Evolutionary conservation across 1,284 basidiomycete genomes (phyloP).

Genomic region (Ceratobasidium papillatum): DNA sequence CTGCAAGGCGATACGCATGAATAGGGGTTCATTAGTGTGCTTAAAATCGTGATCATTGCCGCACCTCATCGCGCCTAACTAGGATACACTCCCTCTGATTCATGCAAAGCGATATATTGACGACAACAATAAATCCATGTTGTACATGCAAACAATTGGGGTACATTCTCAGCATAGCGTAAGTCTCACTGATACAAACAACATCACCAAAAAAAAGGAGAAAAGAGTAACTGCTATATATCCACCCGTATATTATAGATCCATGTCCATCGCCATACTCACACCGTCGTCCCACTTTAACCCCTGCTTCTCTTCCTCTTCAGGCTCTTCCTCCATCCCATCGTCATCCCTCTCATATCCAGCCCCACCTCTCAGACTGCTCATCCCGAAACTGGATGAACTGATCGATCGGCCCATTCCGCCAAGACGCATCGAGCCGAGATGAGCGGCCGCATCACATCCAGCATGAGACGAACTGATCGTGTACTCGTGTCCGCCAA

Average conservation of each 20-base stretch:
- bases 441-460: constrained; percentile 26
- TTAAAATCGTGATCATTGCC: no score
- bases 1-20: no score
- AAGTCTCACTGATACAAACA: constrained; percentile 17
- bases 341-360: constrained; percentile 11
- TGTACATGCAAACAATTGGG: constrained; percentile 1
- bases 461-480: constrained; percentile 27
- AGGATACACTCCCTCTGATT: neutral
- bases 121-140: constrained; percentile 5
- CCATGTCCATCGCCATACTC: constrained; percentile 45
- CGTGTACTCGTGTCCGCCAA: constrained; percentile 21
- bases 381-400: constrained; percentile 25
- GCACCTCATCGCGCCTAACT: no score
- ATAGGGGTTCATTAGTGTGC: no score
- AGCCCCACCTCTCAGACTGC: constrained; percentile 1
- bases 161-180: neutral
- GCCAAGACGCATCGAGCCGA: constrained; percentile 20
- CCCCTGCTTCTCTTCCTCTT: constrained; percentile 31
- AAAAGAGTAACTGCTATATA: neutral
- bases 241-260: constrained; percentile 37
- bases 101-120: constrained; percentile 38
- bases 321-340: constrained; percentile 30
- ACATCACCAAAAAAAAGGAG: neutral
- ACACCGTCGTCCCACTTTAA: constrained; percentile 40
- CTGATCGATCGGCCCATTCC: constrained; percentile 23